Base-by-base conservation (phyloP, 805 yeast genomes). In the Pichia heedii region DNA sequence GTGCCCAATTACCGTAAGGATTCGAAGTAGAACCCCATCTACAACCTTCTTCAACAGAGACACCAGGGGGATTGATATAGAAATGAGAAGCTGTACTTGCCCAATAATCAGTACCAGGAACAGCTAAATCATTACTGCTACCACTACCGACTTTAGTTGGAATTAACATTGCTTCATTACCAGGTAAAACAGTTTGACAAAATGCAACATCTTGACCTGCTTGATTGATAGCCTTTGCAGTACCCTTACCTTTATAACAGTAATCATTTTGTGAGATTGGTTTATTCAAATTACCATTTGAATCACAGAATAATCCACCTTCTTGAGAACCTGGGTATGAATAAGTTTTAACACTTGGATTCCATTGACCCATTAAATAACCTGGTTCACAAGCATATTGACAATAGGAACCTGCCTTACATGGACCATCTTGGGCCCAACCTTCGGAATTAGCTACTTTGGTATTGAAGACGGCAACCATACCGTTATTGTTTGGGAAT, bases 341-440 rank as follows among this genome's bases (percentile, higher is more conserved):
- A 66, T 86, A 87, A 11, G 77, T 51, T n/a, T 84, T 84, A 32
- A 80, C 82, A 5, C 60, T 49, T 5, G 87, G 78, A 56, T 88
- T 93, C 96, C 95, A 87, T 63, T 87, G 96, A 26, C 79, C 84
- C 81, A 82, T 80, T 43, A 87, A 62, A 61, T 84, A 76, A 46
- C 96, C 96, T 34, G 95, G 84, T 16, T 87, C 79, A 60, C 96
- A 87, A 16, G 96, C 96, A 61, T 82, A 88, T 26, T 95, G 96
- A 63, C 96, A 87, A 74, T 79, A 88, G 26, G 70, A 65, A n/a
- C 93, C 95, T 22, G 81, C 69, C 4, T 78, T 61, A 63, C 96
- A 87, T 32, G 69, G 54, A 54, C 79, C 82, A 61, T 84, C 93
- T 40, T 77, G 77, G 40, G 95, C 96, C 95, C 95, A 88, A 21